phyloP scores from a whole-genome alignment of 2,329 filamentous ascomycete genomes.

The Ceratocystiopsis minuta region DNA sequence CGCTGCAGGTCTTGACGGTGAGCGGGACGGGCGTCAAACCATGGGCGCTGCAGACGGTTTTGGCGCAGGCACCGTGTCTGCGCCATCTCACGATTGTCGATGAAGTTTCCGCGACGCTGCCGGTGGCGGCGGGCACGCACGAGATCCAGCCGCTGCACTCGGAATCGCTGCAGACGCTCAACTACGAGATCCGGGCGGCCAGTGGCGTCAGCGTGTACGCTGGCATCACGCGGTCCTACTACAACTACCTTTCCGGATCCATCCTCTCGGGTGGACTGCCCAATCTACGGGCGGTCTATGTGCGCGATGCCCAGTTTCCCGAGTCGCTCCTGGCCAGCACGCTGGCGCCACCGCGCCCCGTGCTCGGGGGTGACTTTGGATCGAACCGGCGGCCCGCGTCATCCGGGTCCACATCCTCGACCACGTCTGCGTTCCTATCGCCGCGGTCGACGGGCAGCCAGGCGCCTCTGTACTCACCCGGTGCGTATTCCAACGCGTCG shows the following conservation, averaged over 20 bases:
- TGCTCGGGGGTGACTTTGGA: conserved; percentile 16
- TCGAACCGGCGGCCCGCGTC: conserved; percentile 19
- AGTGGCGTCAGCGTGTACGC: conserved; percentile 36
- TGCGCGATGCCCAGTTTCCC: conserved; percentile 68
- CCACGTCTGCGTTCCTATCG: conserved; percentile 11
- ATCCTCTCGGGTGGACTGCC: conserved; percentile 62
- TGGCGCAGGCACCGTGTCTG: conserved; percentile 39
- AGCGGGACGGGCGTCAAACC: conserved; percentile 53
- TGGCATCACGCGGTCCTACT: conserved; percentile 45
- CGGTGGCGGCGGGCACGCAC: conserved; percentile 22
- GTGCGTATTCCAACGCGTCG: conserved; percentile 14
- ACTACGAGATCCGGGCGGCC: conserved; percentile 62
- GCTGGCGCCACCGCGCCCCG: conserved; percentile 33
- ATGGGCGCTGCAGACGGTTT: conserved; percentile 39
- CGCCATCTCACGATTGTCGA: conserved; percentile 37
- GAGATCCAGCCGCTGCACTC: conserved; percentile 47
- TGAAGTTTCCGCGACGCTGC: conserved; percentile 31
- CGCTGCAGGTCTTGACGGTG: conserved; percentile 51
- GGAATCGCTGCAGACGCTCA: conserved; percentile 48
- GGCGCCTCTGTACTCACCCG: conserved; percentile 7
- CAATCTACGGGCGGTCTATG: conserved; percentile 58
- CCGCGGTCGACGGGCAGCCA: conserved; percentile 5
- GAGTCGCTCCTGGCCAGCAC: conserved; percentile 51
- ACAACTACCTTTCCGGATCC: conserved; percentile 71
- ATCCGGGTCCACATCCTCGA: conserved; percentile 13